These are phyloP conservation scores for Pyricularia grisea DNA, from an alignment of 2,329 filamentous ascomycete genomes.

Conservation along the genomic window DNA sequence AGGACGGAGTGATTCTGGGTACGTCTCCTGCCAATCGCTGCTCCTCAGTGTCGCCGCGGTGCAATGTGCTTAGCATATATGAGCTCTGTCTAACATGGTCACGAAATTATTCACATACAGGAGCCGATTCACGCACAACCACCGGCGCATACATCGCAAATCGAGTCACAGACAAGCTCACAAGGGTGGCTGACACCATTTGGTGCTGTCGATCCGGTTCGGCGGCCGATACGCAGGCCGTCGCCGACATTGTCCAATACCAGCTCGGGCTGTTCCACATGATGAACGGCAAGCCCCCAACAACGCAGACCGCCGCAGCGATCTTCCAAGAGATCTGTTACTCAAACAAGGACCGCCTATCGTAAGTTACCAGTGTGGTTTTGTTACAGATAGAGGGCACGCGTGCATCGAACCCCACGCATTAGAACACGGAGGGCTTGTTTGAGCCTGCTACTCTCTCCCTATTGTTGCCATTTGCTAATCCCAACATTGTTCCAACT, in stretches of 20 bases:
- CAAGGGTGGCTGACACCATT: slow-evolving; percentile 95
- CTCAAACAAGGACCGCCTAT: slow-evolving; percentile 87
- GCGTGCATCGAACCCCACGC: not conserved
- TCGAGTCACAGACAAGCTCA: slow-evolving; percentile 98
- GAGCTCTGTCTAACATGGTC: not conserved
- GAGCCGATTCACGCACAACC: slow-evolving; percentile 93
- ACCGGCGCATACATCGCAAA: slow-evolving; percentile 98
- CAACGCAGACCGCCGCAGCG: slow-evolving; percentile 87
- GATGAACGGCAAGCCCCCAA: slow-evolving; percentile 80
- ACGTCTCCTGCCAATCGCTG: slow-evolving; percentile 16
- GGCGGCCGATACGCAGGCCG: slow-evolving; percentile 93
- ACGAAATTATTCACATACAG: slow-evolving; percentile 24
- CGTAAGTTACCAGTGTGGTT: slow-evolving; percentile 42
- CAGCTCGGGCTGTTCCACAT: slow-evolving; percentile 89
- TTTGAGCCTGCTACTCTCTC: not conserved
- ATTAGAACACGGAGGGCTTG: not conserved
- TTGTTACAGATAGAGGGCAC: not conserved
- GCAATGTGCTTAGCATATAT: not conserved
- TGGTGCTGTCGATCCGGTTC: slow-evolving; percentile 99
- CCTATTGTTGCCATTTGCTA: not conserved
- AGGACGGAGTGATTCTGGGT: slow-evolving; percentile 92
- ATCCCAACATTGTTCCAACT: not conserved
- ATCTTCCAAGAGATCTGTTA: slow-evolving; percentile 99
- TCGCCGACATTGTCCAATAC: slow-evolving; percentile 96
- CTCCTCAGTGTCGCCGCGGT: not conserved